Evolutionary conservation across 306 rosid genomes (phyloP), one percentile per base, ranked within the genome.

Genomic region (Elaeagnus macrophylla): DNA sequence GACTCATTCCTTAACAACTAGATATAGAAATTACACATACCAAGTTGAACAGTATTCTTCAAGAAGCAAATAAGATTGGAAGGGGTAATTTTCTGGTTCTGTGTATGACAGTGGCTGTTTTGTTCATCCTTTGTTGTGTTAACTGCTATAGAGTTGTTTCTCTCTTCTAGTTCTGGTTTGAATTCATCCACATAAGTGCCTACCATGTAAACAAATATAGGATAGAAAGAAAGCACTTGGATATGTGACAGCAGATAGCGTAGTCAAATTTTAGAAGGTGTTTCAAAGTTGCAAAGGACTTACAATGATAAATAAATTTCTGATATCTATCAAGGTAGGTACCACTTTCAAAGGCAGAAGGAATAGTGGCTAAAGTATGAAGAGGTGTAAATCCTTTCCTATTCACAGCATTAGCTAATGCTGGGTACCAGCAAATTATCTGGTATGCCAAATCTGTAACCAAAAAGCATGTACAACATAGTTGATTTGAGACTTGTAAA

Each of bases 311-410:
- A 68, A 77, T 46, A 53, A 72, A 8, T 6, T 0, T 48, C 39
- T 53, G 51, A 43, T 39, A 44, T 37, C 57, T 49, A 48, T 75
- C 72, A 37, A 80, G 53, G 37, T 48, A 64, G 25, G 63, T n/a
- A 5, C 83, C 75, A 78, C 87, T 83, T 60, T 6, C 60, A 57
- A 83, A 80, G 45, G 74, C 68, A 10, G 75, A 57, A 62, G 84
- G 75, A 64, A 72, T 77, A 13, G 43, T 49, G 0, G 84, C 84
- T 6, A 83, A 66, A 39, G 60, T n/a, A 71, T 83, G 93, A 32
- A 83, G 84, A n/a, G 88, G 81, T 13, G 62, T 11, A 2, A 8
- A 9, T 1, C 93, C 93, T 0, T 6, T n/a, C 37, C 37, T n/a
- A 42, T 80, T 73, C 14, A 55, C 12, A 7, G 0, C 16, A 8